Conservation (phyloP, 2,329 filamentous ascomycete genomes). For the Chrysosporium keratinophilum region DNA sequence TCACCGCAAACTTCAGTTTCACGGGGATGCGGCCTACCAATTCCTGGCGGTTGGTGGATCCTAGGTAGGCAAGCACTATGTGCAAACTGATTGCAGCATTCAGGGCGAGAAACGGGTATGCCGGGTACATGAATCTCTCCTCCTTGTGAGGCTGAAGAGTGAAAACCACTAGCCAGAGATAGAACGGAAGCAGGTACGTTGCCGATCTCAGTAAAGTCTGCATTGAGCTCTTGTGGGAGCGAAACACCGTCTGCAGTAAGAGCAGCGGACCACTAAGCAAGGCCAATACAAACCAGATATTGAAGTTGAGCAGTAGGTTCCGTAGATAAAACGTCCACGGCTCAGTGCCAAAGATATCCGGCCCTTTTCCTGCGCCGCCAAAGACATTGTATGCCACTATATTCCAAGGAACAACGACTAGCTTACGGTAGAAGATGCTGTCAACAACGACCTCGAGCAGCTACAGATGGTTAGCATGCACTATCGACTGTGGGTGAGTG, state of each 20-base stretch:
- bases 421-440: slow-evolving; percentile 71
- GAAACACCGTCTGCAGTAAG: slow-evolving; percentile 57
- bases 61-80: slow-evolving; percentile 64
- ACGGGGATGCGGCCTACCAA: slow-evolving; percentile 62
- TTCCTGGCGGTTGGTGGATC: slow-evolving; percentile 56
- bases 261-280: slow-evolving; percentile 65
- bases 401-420: slow-evolving; percentile 72
- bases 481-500: neutral
- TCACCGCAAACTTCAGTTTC: slow-evolving; percentile 58
- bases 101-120: slow-evolving; percentile 78
- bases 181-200: slow-evolving; percentile 75
- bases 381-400: slow-evolving; percentile 96
- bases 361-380: slow-evolving; percentile 63
- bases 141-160: slow-evolving; percentile 92
- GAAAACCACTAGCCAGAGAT: slow-evolving; percentile 89
- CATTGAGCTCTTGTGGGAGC: slow-evolving; percentile 51
- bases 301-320: slow-evolving; percentile 89
- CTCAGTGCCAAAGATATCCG: slow-evolving; percentile 88
- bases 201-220: slow-evolving; percentile 64
- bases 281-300: slow-evolving; percentile 81
- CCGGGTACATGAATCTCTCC: slow-evolving; percentile 96
- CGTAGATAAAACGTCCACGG: slow-evolving; percentile 95
- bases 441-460: slow-evolving; percentile 61
- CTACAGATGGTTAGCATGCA: slow-evolving; percentile 36
- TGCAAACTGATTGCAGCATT: slow-evolving; percentile 81